Evolutionary conservation across 768 basidiomycete genomes (phyloP), one percentile per base, ranked within the genome.

Genomic region (Podaxis sp.): DNA sequence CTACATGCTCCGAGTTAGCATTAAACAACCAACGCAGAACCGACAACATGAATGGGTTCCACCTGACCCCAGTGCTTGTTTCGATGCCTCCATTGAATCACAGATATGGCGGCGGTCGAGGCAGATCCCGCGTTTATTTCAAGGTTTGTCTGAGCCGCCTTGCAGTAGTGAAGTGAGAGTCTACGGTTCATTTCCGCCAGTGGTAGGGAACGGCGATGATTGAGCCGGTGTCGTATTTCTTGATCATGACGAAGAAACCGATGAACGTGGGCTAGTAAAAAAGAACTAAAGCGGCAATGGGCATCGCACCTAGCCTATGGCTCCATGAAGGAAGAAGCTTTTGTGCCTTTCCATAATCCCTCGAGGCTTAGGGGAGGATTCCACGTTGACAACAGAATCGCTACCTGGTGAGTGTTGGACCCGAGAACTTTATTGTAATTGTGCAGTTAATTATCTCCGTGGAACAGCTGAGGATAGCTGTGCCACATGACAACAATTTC

Each of bases 111-210:
- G 7, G 33, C 10, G 33, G 33, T 8, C 17, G n/a, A 46, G 44
- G 6, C 15, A 22, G 44, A 8, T 22, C 40, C 20, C 10, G 44
- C n/a, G 10, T 7, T 17, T 7, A 46, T 46, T 46, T 46, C 44
- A 46, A 46, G n/a, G 44, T 46, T 46, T 46, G 44, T 20, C 7
- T 22, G 44, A 46, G n/a, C 20, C 20, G 8, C 17, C 15, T 28
- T 15, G 8, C 15, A 26, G 24, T 6, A 2, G 40, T 41, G 22
- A 28, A 57, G 38, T 57, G 5, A 26, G 24, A 46, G 56, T 57
- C 28, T 57, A 8, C 49, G 44, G 13, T 17, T 48, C 57, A 58
- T 40, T 49, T 58, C 57, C 41, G 57, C 46, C 28, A 7, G 46
- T 33, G n/a, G 57, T 6, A 24, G 44, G 15, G 33, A 44, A 13